Conservation (phyloP, 2,329 filamentous ascomycete species). For the Nigrospora sphaerica region DNA sequence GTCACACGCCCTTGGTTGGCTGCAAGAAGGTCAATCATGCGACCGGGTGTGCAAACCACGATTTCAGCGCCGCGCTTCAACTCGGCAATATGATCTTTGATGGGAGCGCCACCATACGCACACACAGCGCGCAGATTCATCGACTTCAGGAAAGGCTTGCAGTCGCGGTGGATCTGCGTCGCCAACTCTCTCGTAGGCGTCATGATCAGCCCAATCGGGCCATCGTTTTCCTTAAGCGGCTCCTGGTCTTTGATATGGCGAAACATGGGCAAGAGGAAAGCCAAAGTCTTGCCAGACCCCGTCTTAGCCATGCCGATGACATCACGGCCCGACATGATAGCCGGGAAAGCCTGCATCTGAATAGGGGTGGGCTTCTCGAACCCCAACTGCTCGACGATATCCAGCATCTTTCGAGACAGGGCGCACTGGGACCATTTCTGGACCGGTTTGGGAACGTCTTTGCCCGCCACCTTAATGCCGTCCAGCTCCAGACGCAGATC, state of each 20-base stretch:
- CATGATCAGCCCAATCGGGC: slow-evolving; percentile 77
- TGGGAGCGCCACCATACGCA: slow-evolving; percentile 90
- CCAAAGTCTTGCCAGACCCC: slow-evolving; percentile 94
- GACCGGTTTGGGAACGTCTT: slow-evolving; percentile 86
- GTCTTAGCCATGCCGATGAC: slow-evolving; percentile 96
- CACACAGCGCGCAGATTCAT: slow-evolving; percentile 95
- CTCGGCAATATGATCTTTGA: slow-evolving; percentile 95
- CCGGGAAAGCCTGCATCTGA: slow-evolving; percentile 88
- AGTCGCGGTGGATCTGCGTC: slow-evolving; percentile 92
- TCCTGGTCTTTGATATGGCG: slow-evolving; percentile 28
- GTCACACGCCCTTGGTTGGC: slow-evolving; percentile 93
- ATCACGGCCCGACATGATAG: slow-evolving; percentile 93
- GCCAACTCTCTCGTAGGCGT: slow-evolving; percentile 92
- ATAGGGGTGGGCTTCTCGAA: slow-evolving; percentile 90
- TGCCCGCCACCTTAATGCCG: slow-evolving; percentile 87
- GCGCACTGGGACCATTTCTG: slow-evolving; percentile 97
- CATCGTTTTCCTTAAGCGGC: slow-evolving; percentile 74
- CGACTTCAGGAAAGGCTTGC: slow-evolving; percentile 71
- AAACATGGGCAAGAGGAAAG: slow-evolving; percentile 52
- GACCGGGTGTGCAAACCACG: slow-evolving; percentile 91
- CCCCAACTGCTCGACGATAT: slow-evolving; percentile 73
- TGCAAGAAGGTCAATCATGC: slow-evolving; percentile 90
- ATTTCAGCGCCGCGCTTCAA: slow-evolving; percentile 87
- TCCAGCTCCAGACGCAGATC: slow-evolving; percentile 82
- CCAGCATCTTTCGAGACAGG: slow-evolving; percentile 76